Conservation (phyloP, 2,329 filamentous ascomycete genomes). For the Fusarium buharicum region DNA sequence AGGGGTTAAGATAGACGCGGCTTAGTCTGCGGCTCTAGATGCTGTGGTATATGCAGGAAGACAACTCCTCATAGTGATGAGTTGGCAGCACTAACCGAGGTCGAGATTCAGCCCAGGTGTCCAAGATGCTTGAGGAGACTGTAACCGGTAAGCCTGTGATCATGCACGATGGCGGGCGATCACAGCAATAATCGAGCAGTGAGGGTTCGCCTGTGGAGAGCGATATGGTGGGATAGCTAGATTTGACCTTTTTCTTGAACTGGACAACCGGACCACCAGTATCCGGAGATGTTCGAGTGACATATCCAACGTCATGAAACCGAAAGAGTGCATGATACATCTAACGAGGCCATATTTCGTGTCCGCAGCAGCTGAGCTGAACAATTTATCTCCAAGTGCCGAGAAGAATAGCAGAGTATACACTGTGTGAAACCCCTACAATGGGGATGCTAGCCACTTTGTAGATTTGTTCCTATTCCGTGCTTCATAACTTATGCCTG, state of each 20-base stretch:
- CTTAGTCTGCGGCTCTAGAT: slow-evolving; percentile 44
- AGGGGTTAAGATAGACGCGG: slow-evolving; percentile 60
- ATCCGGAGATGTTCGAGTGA: slow-evolving; percentile 48
- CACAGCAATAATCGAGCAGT: neutral
- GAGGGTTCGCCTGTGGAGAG: slow-evolving; percentile 12
- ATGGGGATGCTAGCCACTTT: too few species aligned
- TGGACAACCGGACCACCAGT: slow-evolving; percentile 40
- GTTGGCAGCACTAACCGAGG: slow-evolving; percentile 67
- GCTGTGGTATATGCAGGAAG: slow-evolving; percentile 50
- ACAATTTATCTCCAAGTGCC: slow-evolving; percentile 39
- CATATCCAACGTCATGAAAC: slow-evolving; percentile 68
- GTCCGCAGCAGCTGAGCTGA: slow-evolving; percentile 67
- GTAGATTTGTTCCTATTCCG: too few species aligned
- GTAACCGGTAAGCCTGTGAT: slow-evolving; percentile 14
- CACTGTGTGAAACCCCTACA: too few species aligned
- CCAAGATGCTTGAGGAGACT: slow-evolving; percentile 34
- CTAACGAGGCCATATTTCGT: slow-evolving; percentile 60
- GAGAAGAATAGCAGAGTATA: slow-evolving; percentile 32
- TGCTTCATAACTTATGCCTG: too few species aligned
- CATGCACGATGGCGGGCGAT: neutral
- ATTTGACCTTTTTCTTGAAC: slow-evolving; percentile 30
- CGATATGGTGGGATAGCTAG: slow-evolving; percentile 30
- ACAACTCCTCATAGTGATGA: slow-evolving; percentile 65
- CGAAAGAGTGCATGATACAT: slow-evolving; percentile 63
- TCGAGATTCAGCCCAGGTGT: slow-evolving; percentile 67